Percentiles rank a stretch among this genome's conserved stretches.
Conservation (phyloP, 805 yeast species). For the Candida oleophila region DNA sequence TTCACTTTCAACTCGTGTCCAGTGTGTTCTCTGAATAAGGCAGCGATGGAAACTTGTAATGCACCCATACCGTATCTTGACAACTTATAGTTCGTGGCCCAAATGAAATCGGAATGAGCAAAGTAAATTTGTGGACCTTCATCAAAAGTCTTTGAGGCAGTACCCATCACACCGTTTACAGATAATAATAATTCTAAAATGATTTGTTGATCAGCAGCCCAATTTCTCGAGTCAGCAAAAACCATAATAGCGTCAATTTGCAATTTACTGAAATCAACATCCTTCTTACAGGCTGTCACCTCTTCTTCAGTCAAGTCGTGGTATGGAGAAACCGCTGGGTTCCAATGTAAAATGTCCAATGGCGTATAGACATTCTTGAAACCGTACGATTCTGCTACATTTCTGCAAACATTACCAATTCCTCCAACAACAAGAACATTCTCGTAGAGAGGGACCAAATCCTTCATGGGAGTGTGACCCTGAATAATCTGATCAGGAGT, state of each 20-base stretch:
- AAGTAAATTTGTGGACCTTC: conserved; percentile 83
- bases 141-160: conserved; percentile 63
- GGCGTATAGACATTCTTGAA: conserved; percentile 82
- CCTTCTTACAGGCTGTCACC: conserved; percentile 45
- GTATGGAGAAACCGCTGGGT: conserved; percentile 83
- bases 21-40: conserved; percentile 79
- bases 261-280: conserved; percentile 64
- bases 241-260: conserved; percentile 80
- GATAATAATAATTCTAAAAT: conserved; percentile 77
- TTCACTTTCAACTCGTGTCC: conserved; percentile 78
- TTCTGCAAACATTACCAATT: conserved; percentile 77
- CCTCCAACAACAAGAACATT: conserved; percentile 89
- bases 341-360: conserved; percentile 79
- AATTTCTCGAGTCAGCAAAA: conserved; percentile 87
- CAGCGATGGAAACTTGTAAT: conserved; percentile 82
- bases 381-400: conserved; percentile 82
- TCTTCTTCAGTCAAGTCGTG: conserved; percentile 78
- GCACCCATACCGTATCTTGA: conserved; percentile 96
- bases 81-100: conserved; percentile 85
- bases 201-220: conserved; percentile 93
- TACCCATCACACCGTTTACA: conserved; percentile 81
- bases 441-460: conserved; percentile 62
- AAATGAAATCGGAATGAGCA: conserved; percentile 89
- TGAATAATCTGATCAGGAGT: conserved; percentile 82
- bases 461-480: conserved; percentile 93